A percentile compares a stretch with the other conserved stretches of the same genome.
phyloP scores from a whole-genome alignment of 129 eudicot genomes.

The Tanacetum coccineum region DNA sequence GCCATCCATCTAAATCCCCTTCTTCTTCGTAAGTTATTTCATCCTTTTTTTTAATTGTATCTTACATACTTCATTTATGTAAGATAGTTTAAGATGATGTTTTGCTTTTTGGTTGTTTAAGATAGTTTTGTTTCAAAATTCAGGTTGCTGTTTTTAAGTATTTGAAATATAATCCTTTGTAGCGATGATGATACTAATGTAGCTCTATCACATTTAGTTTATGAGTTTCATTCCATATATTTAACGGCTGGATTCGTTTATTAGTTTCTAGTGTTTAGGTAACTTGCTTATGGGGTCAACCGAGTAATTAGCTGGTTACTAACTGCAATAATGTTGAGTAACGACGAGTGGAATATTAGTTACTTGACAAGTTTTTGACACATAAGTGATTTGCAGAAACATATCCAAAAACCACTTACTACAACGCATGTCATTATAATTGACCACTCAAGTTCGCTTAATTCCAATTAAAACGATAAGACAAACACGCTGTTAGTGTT shows the following conservation, averaged over 20 bases:
- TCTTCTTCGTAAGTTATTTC: slow-evolving; percentile 56
- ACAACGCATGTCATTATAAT: no score
- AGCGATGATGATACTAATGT: not conserved
- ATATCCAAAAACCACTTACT: no score
- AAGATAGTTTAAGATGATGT: not conserved
- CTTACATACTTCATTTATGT: no score
- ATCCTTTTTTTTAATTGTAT: no score
- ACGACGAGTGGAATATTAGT: no score
- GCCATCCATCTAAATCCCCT: slow-evolving; percentile 41
- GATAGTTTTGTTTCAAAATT: not conserved
- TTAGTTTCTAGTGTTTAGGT: not conserved
- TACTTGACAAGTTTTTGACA: no score
- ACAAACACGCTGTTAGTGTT: no score
- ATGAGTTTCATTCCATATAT: not conserved
- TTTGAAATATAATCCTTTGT: not conserved
- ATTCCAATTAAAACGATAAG: no score
- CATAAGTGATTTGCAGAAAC: no score
- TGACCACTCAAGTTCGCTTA: not conserved
- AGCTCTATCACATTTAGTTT: not conserved
- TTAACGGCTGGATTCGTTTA: not conserved
- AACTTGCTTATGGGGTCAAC: not conserved
- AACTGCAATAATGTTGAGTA: no score
- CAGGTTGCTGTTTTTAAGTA: not conserved
- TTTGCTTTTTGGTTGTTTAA: not conserved
- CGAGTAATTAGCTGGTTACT: not conserved